These are phyloP conservation scores for Silene vulgaris DNA, from an alignment of 179 eudicot species.

Conservation along the genomic window DNA sequence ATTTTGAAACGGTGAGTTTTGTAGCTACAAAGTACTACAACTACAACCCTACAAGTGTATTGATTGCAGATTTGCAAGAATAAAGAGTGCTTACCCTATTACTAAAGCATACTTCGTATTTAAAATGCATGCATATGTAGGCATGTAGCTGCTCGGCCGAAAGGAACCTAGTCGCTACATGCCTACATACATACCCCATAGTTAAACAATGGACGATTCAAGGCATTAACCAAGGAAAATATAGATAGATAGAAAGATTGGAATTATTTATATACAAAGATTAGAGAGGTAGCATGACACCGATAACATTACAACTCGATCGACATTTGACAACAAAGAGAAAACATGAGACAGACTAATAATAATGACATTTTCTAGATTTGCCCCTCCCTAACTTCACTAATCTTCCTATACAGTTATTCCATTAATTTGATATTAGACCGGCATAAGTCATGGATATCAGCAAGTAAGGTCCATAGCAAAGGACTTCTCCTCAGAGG, in stretches of 20 bases:
- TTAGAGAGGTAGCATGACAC: neutral
- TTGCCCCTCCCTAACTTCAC: constrained; percentile 4
- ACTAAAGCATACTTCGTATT: too few relatives aligned
- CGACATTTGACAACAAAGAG: neutral
- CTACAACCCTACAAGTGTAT: too few relatives aligned
- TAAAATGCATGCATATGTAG: too few relatives aligned
- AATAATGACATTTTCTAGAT: neutral
- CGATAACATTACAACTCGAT: neutral
- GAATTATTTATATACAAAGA: neutral
- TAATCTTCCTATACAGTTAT: neutral
- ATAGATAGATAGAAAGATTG: neutral
- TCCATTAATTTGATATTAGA: constrained; percentile 5
- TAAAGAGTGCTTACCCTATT: too few relatives aligned
- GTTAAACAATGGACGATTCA: neutral
- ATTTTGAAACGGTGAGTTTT: too few relatives aligned
- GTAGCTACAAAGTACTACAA: too few relatives aligned
- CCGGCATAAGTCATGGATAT: constrained; percentile 5
- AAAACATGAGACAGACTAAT: neutral
- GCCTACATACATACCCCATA: neutral
- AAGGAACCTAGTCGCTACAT: neutral
- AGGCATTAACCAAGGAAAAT: neutral
- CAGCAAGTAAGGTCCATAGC: constrained; percentile 39
- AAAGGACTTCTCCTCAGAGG: constrained; percentile 57
- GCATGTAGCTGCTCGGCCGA: too few relatives aligned
- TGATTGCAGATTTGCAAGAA: too few relatives aligned